phyloP scores from a whole-genome alignment of 495 filamentous ascomycete genomes.

The Neurospora sp. region DNA sequence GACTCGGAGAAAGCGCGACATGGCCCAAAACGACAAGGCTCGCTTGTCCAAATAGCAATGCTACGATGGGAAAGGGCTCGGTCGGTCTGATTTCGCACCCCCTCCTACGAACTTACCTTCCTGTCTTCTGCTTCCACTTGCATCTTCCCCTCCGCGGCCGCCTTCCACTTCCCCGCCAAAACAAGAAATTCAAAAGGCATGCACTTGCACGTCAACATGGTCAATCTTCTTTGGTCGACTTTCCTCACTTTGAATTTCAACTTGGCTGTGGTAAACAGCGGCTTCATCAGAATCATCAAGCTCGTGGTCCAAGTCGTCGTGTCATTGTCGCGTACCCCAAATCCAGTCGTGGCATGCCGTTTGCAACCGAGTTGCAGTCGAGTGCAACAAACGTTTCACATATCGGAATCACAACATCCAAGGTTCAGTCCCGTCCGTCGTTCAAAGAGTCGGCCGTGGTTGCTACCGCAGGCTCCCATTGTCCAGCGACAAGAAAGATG shows the following conservation, averaged over 20 bases:
- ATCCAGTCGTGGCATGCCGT: constrained; percentile 1
- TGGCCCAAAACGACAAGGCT: constrained; percentile 12
- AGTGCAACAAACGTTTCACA: constrained; percentile 8
- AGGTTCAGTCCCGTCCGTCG: not conserved
- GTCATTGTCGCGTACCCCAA: constrained; percentile 22
- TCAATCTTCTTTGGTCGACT: not conserved
- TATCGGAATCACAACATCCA: not conserved
- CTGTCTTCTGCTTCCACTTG: not conserved
- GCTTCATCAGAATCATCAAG: not conserved
- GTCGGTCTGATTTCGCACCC: not conserved
- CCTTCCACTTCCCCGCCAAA: not conserved
- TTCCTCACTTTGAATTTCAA: not conserved
- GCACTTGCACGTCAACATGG: not conserved
- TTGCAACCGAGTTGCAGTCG: constrained; percentile 8
- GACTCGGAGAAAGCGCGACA: constrained; percentile 16
- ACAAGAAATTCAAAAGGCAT: not conserved
- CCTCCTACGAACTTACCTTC: not conserved
- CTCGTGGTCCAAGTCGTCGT: constrained; percentile 8
- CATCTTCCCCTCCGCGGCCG: not conserved
- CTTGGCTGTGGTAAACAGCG: not conserved
- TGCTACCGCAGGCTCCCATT: not conserved
- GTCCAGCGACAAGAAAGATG: not conserved
- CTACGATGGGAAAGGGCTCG: constrained; percentile 3
- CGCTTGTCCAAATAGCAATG: constrained; percentile 34
- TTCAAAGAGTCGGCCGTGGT: not conserved